Evolutionary conservation across 805 yeast genomes (phyloP).

Genomic region (Lipomyces starkeyi): DNA sequence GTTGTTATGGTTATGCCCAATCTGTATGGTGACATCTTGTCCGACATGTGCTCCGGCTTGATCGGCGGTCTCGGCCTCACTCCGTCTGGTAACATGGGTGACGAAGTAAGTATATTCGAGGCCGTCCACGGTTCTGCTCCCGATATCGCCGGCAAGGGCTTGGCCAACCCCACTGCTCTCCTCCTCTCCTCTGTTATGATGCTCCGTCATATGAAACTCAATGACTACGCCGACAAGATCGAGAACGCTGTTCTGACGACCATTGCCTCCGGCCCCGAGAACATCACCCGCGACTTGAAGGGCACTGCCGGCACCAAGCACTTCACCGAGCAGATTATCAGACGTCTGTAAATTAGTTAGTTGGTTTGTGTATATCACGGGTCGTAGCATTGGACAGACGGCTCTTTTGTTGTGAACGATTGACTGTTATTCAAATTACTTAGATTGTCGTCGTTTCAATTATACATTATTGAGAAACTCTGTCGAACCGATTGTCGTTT

Average conservation of each 20-base stretch:
- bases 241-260: constrained; percentile 85
- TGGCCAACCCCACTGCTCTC: constrained; percentile 98
- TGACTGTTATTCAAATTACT: not conserved
- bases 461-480: constrained; percentile 3
- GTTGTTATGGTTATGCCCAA: constrained; percentile 98
- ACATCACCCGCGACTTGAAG: constrained; percentile 95
- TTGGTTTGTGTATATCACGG: not conserved
- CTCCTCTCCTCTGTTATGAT: constrained; percentile 96
- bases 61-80: constrained; percentile 99
- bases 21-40: constrained; percentile 98
- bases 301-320: constrained; percentile 88
- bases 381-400: not conserved
- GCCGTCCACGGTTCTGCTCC: constrained; percentile 99
- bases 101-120: constrained; percentile 95
- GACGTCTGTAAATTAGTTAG: constrained; percentile 27
- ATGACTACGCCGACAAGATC: constrained; percentile 78
- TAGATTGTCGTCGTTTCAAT: not conserved
- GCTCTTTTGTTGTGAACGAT: not conserved
- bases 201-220: constrained; percentile 97
- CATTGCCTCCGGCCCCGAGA: constrained; percentile 93
- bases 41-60: constrained; percentile 95
- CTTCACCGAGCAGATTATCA: constrained; percentile 90
- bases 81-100: constrained; percentile 99
- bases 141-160: constrained; percentile 98
- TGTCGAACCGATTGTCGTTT: not conserved